phyloP scores from a whole-genome alignment of 805 yeast species.

The Zygoascus flipseniorum region DNA sequence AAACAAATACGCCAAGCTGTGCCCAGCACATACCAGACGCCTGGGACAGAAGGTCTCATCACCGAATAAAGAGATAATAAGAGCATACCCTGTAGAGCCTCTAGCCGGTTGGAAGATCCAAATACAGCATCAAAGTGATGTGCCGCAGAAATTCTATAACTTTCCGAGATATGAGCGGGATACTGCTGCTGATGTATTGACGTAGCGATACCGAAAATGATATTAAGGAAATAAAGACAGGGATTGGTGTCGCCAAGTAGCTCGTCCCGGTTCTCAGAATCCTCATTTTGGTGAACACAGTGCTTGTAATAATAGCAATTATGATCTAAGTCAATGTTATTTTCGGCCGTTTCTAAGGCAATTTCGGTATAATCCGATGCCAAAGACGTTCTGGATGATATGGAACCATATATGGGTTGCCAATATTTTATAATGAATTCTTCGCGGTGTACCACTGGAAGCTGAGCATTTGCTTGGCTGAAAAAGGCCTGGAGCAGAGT shows the following conservation, averaged over 20 bases:
- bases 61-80: slow-evolving; percentile 62
- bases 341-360: slow-evolving; percentile 4
- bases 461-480: slow-evolving; percentile 71
- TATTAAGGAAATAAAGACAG: slow-evolving; percentile 56
- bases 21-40: slow-evolving; percentile 88
- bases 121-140: slow-evolving; percentile 50
- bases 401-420: slow-evolving; percentile 70
- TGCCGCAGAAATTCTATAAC: slow-evolving; percentile 61
- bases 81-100: slow-evolving; percentile 63
- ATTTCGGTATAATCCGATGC: slow-evolving; percentile 28
- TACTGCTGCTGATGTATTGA: slow-evolving; percentile 64
- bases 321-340: background rate
- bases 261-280: background rate
- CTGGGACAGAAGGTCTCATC: slow-evolving; percentile 85
- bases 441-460: slow-evolving; percentile 79
- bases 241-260: slow-evolving; percentile 8
- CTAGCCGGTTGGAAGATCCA: slow-evolving; percentile 52
- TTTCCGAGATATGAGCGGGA: slow-evolving; percentile 55
- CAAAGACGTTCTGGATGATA: slow-evolving; percentile 44
- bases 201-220: slow-evolving; percentile 73
- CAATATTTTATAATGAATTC: slow-evolving; percentile 58
- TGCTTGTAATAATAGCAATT: slow-evolving; percentile 9
- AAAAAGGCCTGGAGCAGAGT: slow-evolving; percentile 56
- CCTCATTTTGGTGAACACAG: slow-evolving; percentile 2
- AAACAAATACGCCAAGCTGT: slow-evolving; percentile 71